Base-by-base conservation (phyloP, 148 eudicot species). In the Drosera capensis region DNA sequence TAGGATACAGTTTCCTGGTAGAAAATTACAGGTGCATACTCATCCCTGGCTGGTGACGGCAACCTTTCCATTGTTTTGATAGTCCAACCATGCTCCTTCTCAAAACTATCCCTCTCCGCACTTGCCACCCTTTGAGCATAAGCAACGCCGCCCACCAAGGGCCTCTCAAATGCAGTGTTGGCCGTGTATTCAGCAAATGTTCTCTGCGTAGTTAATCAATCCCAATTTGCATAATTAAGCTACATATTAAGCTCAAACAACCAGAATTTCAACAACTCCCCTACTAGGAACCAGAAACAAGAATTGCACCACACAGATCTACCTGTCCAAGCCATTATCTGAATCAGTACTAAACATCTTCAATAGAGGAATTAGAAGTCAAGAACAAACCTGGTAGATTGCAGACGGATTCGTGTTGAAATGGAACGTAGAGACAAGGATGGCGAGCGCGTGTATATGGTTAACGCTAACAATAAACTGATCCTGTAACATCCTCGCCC, bases 171-270 rank as follows among this genome's bases (percentile, higher is more conserved):
- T 12, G 87, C 73, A 0, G 82, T 79, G 37, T 64, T 65, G 9
- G 76, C 82, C 7, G 87, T 72, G 58, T 79, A 79, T 53, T 69
- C 79, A 11, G 79, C 87, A 67, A 79, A 79, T 38, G 82, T 79
- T 59, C 64, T 70, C 87, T 79, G 68, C 56, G 66, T 44, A 51
- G 20, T 5, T 25, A 9, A 17, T 21, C 13, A 45, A 43, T 26
- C 8, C 19, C 37, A 41, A n/a, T 12, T 16, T 14, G 20, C 22
- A 28, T 8, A 52, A 31, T 20, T 14, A 24, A 13, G 23, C 11
- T 17, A 22, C 54, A 8, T n/a, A n/a, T n/a, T 26, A 5, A 15
- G 30, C n/a, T 11, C 51, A 0, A 47, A 29, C 7, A 9, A 23
- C 8, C 9, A 43, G 7, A 1, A 43, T n/a, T n/a, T n/a, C n/a